phyloP scores from a whole-genome alignment of 176 grass and related monocot genomes.

The Leersia perrieri region DNA sequence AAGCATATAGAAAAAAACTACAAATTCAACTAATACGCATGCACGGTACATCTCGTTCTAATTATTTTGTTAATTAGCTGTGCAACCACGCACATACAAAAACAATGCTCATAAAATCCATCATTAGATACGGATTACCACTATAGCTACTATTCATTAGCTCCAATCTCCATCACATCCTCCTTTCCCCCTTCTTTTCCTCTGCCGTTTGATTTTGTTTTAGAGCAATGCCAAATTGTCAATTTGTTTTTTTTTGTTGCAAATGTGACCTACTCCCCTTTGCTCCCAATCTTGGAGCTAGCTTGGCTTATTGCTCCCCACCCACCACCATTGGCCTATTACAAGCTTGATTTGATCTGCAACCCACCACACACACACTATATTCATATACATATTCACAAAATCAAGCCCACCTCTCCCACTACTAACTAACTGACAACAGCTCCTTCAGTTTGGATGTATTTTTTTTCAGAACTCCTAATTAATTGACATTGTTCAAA shows the following conservation, averaged over 20 bases:
- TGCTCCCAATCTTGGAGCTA: constrained; percentile 37
- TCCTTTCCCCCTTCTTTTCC: constrained; percentile 12
- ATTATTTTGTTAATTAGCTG: constrained; percentile 34
- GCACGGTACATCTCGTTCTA: background rate
- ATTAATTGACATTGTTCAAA: background rate
- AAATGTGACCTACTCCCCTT: constrained; percentile 38
- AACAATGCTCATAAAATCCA: constrained; percentile 42
- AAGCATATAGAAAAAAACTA: background rate
- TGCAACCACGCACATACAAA: constrained; percentile 26
- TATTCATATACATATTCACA: background rate
- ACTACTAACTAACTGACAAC: background rate
- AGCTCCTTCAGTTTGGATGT: background rate
- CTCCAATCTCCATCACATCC: constrained; percentile 35
- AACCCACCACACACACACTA: constrained; percentile 15
- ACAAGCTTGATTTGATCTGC: constrained; percentile 1
- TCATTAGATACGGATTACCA: constrained; percentile 26
- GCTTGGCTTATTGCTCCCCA: constrained; percentile 43
- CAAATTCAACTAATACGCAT: background rate
- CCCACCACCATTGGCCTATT: constrained; percentile 46
- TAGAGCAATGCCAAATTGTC: background rate
- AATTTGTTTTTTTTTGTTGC: constrained; percentile 9
- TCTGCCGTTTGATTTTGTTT: constrained; percentile 2
- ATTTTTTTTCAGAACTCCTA: background rate
- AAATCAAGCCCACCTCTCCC: constrained; percentile 13
- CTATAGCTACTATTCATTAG: constrained; percentile 27